These are phyloP conservation scores for Phytophthora multivora DNA, from an alignment of 352 stramenopile species.

Conservation along the genomic window DNA sequence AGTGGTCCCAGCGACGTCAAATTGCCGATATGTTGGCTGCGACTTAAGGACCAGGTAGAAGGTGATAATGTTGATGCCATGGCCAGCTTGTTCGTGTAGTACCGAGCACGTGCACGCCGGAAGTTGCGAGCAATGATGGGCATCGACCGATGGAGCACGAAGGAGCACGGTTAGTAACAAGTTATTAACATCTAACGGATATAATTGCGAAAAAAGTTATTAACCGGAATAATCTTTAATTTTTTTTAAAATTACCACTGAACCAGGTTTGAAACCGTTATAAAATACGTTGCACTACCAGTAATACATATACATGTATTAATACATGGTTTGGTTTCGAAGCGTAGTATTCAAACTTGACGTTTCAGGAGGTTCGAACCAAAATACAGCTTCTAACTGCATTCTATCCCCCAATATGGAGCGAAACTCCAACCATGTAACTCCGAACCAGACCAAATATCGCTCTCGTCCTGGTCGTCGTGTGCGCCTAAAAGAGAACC, in stretches of 20 bases:
- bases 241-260: no score
- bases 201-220: not conserved
- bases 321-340: no score
- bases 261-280: no score
- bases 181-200: constrained; percentile 29
- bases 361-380: no score
- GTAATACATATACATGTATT: no score
- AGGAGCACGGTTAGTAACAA: constrained; percentile 1
- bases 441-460: not conserved
- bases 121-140: constrained; percentile 1
- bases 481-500: not conserved
- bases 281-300: no score
- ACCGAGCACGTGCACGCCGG: not conserved
- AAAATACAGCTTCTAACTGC: no score
- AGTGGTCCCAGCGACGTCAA: constrained; percentile 62
- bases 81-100: not conserved
- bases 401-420: no score
- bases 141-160: constrained; percentile 17
- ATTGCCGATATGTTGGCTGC: constrained; percentile 34
- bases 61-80: constrained; percentile 7
- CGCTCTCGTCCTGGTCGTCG: not conserved
- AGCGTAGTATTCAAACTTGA: no score
- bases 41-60: not conserved
- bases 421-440: no score
- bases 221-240: no score